Percentiles rank a stretch among this genome's conserved stretches.
Evolutionary conservation across 2,329 filamentous ascomycete species (phyloP).

Genomic region (Albophoma yamanashiensis): DNA sequence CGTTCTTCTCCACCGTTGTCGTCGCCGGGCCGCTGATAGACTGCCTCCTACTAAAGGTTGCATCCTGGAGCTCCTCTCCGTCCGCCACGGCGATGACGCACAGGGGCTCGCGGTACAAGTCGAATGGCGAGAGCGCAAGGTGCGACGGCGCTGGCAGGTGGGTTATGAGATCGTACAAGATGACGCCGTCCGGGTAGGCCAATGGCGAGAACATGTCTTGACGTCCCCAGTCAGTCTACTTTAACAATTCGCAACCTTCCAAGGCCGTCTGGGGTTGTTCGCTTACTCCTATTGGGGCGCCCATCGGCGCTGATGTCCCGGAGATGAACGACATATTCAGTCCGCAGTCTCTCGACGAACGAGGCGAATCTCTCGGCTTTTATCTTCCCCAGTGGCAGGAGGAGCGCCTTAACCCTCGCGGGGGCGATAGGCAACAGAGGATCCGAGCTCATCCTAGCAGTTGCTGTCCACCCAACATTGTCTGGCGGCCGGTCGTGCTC

Average conservation of each 20-base stretch:
- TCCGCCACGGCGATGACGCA: slow-evolving; percentile 79
- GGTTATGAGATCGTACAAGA: slow-evolving; percentile 81
- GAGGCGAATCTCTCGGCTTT: slow-evolving; percentile 67
- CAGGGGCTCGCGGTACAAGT: slow-evolving; percentile 77
- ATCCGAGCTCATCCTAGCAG: slow-evolving; percentile 73
- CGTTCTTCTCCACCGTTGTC: slow-evolving; percentile 44
- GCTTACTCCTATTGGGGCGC: slow-evolving; percentile 72
- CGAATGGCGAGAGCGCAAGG: slow-evolving; percentile 74
- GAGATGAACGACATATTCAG: slow-evolving; percentile 72
- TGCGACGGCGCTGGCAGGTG: slow-evolving; percentile 72
- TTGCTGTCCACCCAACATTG: slow-evolving; percentile 22
- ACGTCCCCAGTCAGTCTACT: slow-evolving; percentile 10
- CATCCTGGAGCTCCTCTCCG: slow-evolving; percentile 54
- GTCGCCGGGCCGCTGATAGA: slow-evolving; percentile 39
- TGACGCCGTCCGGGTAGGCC: slow-evolving; percentile 73
- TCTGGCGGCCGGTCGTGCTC: slow-evolving; percentile 6
- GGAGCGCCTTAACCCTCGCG: slow-evolving; percentile 78
- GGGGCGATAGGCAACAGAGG: slow-evolving; percentile 83
- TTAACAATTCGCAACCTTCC: background rate
- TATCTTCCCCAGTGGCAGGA: slow-evolving; percentile 80
- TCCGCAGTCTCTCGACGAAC: slow-evolving; percentile 68
- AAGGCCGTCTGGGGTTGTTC: background rate
- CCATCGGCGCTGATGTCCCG: slow-evolving; percentile 79
- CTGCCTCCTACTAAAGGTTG: slow-evolving; percentile 41
- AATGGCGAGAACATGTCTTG: slow-evolving; percentile 88